These are phyloP conservation scores for Osmanthus fragrans DNA, from an alignment of 257 asterid genomes.

Conservation along the genomic window DNA sequence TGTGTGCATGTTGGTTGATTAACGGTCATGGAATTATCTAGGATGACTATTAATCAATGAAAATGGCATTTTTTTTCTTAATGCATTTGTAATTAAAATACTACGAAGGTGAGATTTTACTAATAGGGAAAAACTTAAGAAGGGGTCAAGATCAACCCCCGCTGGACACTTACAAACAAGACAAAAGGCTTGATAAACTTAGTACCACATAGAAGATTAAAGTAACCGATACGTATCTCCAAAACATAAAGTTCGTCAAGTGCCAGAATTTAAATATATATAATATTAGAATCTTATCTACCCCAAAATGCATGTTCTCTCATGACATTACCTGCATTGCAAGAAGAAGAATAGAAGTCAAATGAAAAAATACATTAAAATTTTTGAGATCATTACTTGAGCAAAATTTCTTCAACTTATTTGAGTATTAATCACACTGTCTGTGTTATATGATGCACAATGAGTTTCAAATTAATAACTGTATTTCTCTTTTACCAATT, in stretches of 20 bases:
- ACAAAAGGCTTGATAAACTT: too few relatives aligned
- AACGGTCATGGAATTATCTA: background rate
- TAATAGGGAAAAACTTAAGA: too few relatives aligned
- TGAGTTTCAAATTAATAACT: too few relatives aligned
- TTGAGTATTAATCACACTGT: background rate
- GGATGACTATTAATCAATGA: background rate
- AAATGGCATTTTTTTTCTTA: background rate
- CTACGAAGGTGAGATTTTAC: background rate
- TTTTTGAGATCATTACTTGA: background rate
- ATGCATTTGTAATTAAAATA: background rate
- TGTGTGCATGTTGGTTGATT: too few relatives aligned
- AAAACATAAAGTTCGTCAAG: conserved; percentile 18
- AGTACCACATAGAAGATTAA: too few relatives aligned
- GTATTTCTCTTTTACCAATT: background rate
- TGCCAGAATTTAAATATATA: conserved; percentile 7
- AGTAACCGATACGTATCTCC: conserved; percentile 8
- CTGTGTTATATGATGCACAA: background rate
- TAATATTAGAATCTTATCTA: background rate
- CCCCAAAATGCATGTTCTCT: background rate
- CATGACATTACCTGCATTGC: conserved; percentile 29
- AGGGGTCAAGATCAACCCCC: too few relatives aligned
- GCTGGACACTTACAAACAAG: too few relatives aligned
- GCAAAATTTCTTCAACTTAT: background rate
- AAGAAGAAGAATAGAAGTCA: background rate
- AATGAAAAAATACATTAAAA: too few relatives aligned